These are phyloP conservation scores for Cocos nucifera DNA, from an alignment of 176 grass and related monocot genomes.

Conservation along the genomic window DNA sequence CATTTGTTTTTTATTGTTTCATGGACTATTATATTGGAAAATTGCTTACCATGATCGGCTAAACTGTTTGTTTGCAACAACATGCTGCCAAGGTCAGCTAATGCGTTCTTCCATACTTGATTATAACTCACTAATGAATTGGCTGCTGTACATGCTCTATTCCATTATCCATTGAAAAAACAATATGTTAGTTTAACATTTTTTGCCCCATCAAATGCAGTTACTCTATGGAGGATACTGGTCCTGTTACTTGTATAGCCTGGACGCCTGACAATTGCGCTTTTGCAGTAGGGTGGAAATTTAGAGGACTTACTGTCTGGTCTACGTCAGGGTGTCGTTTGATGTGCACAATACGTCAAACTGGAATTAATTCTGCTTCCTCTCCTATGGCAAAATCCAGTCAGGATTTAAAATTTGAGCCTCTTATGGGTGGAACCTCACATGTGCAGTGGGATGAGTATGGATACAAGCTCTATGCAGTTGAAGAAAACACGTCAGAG, in stretches of 20 bases:
- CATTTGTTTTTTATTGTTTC: no score
- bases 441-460: conserved; percentile 95
- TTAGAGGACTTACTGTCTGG: conserved; percentile 93
- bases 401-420: conserved; percentile 59
- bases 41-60: no score
- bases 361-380: conserved; percentile 58
- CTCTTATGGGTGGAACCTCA: conserved; percentile 79
- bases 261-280: conserved; percentile 97
- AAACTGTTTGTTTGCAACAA: no score
- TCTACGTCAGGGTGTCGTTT: conserved; percentile 89
- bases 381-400: conserved; percentile 67
- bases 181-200: background rate
- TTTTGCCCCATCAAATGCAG: conserved; percentile 26
- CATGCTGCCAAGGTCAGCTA: background rate
- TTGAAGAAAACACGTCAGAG: conserved; percentile 81
- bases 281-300: conserved; percentile 96
- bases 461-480: conserved; percentile 82
- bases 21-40: no score
- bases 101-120: no score
- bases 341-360: conserved; percentile 96
- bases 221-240: conserved; percentile 95
- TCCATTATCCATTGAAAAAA: conserved; percentile 5
- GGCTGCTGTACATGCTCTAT: no score
- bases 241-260: conserved; percentile 85
- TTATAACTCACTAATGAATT: no score